Evolutionary conservation across 352 stramenopile species (phyloP).

Genomic region (Saprolegnia diclina): DNA sequence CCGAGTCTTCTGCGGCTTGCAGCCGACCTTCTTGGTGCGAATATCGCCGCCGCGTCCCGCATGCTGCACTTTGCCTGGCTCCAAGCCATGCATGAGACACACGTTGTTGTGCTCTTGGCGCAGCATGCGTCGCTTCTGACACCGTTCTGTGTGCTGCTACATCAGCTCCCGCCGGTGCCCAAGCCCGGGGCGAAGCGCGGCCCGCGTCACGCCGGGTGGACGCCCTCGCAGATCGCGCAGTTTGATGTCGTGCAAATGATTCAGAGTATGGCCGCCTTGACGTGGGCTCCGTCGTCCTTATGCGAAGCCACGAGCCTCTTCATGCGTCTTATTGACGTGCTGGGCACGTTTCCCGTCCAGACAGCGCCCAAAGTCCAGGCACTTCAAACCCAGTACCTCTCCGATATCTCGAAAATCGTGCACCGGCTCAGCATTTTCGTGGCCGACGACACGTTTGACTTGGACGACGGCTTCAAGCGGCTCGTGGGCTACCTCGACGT

Average conservation of each 20-base stretch:
- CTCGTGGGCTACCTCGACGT: not conserved
- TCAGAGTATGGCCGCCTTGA: not conserved
- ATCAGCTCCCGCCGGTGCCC: not conserved
- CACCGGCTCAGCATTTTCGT: not conserved
- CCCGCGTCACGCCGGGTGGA: not conserved
- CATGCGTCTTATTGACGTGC: not conserved
- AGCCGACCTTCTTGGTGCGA: not conserved
- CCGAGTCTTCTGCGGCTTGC: not conserved
- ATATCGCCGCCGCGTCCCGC: not conserved
- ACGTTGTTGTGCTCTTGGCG: not conserved
- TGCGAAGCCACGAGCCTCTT: not conserved
- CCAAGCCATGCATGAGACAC: not conserved
- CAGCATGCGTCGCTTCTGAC: not conserved
- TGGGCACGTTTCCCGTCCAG: not conserved
- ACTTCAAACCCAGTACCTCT: not conserved
- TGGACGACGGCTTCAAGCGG: constrained; percentile 8
- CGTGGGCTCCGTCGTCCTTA: not conserved
- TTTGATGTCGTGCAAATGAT: not conserved
- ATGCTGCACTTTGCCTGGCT: constrained; percentile 11
- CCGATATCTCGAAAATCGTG: not conserved
- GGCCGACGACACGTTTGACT: not conserved
- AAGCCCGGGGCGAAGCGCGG: not conserved
- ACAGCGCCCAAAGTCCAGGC: not conserved
- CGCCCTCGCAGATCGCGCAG: not conserved
- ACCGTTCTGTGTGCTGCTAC: not conserved